Conservation (phyloP, 1,284 basidiomycete species). For the Trichosporon sp. region DNA sequence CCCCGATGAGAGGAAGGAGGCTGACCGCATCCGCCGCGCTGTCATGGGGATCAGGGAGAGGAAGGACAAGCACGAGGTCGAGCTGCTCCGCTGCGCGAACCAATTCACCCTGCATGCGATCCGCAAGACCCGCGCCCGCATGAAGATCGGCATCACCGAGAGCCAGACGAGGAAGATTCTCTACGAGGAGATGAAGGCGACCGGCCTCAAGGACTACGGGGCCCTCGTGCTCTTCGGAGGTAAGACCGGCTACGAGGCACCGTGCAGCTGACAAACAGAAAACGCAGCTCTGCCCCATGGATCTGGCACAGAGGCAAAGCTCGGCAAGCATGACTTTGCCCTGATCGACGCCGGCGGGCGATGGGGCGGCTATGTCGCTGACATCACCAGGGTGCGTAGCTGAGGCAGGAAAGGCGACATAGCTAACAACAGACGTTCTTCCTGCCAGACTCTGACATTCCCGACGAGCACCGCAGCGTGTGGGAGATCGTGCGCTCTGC, state of each 20-base stretch:
- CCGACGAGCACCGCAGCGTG: slow-evolving; percentile 56
- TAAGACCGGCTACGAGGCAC: slow-evolving; percentile 41
- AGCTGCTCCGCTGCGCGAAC: slow-evolving; percentile 70
- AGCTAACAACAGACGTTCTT: slow-evolving; percentile 61
- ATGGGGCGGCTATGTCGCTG: slow-evolving; percentile 68
- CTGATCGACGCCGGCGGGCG: slow-evolving; percentile 72
- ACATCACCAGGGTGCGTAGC: slow-evolving; percentile 65
- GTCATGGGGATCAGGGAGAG: slow-evolving; percentile 65
- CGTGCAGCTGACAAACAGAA: slow-evolving; percentile 51
- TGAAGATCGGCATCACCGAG: slow-evolving; percentile 70
- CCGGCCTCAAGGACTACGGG: slow-evolving; percentile 59
- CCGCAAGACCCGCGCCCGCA: slow-evolving; percentile 59
- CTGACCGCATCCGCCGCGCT: slow-evolving; percentile 48
- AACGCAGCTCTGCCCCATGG: slow-evolving; percentile 83
- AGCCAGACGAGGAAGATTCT: slow-evolving; percentile 62
- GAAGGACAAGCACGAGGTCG: slow-evolving; percentile 67
- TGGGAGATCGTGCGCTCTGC: slow-evolving; percentile 67
- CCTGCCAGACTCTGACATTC: slow-evolving; percentile 58
- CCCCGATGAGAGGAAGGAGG: slow-evolving; percentile 44
- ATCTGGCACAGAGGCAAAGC: slow-evolving; percentile 61
- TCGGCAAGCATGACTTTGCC: slow-evolving; percentile 61
- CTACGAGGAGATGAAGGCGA: slow-evolving; percentile 55
- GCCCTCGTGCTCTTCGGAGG: slow-evolving; percentile 73
- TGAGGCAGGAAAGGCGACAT: background rate
- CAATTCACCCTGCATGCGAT: slow-evolving; percentile 74